A percentile compares a stretch with the other conserved stretches of the same genome.
Evolutionary conservation across 2,329 filamentous ascomycete genomes (phyloP).

Genomic region (Trichoderma hamatum): DNA sequence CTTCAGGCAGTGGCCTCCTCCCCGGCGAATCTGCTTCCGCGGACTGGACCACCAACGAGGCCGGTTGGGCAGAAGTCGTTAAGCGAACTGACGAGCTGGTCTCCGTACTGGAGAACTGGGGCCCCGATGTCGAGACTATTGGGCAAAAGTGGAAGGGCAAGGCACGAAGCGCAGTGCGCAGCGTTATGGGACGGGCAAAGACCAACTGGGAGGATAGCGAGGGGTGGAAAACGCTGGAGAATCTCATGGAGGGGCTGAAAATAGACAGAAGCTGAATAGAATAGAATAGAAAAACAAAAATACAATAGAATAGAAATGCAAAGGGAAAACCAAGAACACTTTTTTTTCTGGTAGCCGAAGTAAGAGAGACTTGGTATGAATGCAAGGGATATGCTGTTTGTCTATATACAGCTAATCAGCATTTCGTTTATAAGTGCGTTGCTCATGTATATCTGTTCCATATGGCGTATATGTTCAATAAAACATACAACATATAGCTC

Average conservation of each 20-base stretch:
- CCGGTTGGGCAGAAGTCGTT: conserved; percentile 73
- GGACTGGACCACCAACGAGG: conserved; percentile 57
- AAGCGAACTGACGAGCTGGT: conserved; percentile 80
- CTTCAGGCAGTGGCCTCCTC: conserved; percentile 52
- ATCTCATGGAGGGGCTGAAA: conserved; percentile 59
- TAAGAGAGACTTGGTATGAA: not conserved
- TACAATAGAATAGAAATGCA: not conserved
- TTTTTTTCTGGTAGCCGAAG: not conserved
- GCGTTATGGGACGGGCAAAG: conserved; percentile 79
- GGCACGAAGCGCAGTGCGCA: conserved; percentile 79
- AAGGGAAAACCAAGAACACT: not conserved
- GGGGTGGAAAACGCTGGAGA: conserved; percentile 66
- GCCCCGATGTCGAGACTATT: conserved; percentile 65
- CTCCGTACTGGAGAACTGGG: conserved; percentile 80
- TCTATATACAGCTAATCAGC: too few relatives aligned
- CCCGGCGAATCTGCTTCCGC: conserved; percentile 37
- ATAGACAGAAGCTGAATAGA: conserved; percentile 28
- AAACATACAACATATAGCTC: too few relatives aligned
- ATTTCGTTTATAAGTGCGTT: too few relatives aligned
- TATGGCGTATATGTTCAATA: too few relatives aligned
- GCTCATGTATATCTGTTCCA: too few relatives aligned
- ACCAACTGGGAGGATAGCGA: conserved; percentile 79
- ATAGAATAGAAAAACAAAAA: not conserved
- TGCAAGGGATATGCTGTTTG: not conserved
- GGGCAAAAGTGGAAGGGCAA: conserved; percentile 87